Conservation (phyloP, 352 stramenopile species). For the Pythium dissotocum region DNA sequence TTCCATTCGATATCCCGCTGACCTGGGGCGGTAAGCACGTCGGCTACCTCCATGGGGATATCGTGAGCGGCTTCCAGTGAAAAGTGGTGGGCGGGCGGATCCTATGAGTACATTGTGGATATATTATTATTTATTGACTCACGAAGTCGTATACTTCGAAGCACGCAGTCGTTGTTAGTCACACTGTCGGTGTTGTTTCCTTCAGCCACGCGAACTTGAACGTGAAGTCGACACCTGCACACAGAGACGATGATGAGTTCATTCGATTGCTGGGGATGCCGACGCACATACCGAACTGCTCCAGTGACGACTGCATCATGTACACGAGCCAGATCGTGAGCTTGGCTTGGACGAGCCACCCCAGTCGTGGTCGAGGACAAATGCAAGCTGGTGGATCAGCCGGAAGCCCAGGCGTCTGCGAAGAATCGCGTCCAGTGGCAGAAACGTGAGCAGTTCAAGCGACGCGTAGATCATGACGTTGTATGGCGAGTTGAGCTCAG, state of each 20-base stretch:
- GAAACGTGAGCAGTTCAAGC: not conserved
- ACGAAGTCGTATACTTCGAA: not conserved
- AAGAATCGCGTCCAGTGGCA: not conserved
- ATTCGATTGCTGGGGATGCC: not conserved
- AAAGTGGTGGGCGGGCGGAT: not conserved
- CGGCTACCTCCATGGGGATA: slow-evolving; percentile 53
- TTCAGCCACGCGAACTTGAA: not conserved
- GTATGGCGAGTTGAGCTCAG: no score
- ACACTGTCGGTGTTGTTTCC: not conserved
- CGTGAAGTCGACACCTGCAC: not conserved
- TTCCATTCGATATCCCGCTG: slow-evolving; percentile 69
- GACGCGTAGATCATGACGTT: not conserved
- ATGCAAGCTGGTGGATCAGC: not conserved
- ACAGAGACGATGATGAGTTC: not conserved
- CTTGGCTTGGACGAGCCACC: not conserved
- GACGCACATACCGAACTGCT: not conserved
- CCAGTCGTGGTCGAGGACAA: not conserved
- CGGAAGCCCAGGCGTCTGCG: not conserved
- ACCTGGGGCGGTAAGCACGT: slow-evolving; percentile 74
- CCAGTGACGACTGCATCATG: not conserved
- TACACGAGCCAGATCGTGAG: not conserved
- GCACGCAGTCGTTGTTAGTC: not conserved
- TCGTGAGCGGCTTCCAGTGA: slow-evolving; percentile 27
- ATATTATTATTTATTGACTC: slow-evolving; percentile 6
- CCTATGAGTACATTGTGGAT: no score